Conservation (phyloP, 2,329 filamentous ascomycete species). For the Fusarium xylarioides region DNA sequence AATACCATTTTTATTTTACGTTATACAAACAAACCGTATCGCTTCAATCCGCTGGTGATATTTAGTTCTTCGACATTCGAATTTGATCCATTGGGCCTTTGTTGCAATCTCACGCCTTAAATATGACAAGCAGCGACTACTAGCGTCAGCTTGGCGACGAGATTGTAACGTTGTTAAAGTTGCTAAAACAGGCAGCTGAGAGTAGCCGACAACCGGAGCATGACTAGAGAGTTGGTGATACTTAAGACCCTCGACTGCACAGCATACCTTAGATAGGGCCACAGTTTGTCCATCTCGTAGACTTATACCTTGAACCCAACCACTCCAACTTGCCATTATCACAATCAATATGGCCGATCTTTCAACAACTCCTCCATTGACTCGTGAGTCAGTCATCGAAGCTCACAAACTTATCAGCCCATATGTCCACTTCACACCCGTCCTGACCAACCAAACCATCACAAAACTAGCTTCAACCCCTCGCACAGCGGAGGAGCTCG, state of each 20-base stretch:
- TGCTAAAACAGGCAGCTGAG: slow-evolving; percentile 20
- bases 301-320: neutral
- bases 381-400: slow-evolving; percentile 72
- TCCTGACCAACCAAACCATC: slow-evolving; percentile 81
- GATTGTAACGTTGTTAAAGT: neutral
- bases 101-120: slow-evolving; percentile 10
- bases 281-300: neutral
- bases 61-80: neutral
- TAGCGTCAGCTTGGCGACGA: slow-evolving; percentile 4
- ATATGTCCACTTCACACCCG: slow-evolving; percentile 84
- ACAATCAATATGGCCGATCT: slow-evolving; percentile 60
- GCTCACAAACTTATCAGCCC: slow-evolving; percentile 78
- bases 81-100: neutral
- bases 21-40: neutral
- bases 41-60: neutral
- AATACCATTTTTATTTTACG: slow-evolving; percentile 35
- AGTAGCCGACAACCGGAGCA: slow-evolving; percentile 24
- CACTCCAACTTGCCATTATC: neutral
- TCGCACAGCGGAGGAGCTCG: slow-evolving; percentile 62
- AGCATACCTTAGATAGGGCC: neutral
- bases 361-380: slow-evolving; percentile 69
- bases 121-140: slow-evolving; percentile 6
- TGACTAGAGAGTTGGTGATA: neutral
- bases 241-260: neutral
- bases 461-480: slow-evolving; percentile 78